Evolutionary conservation across 2,329 filamentous ascomycete genomes (phyloP), one percentile per base, ranked within the genome.

Genomic region (Xylariaceae sp.): DNA sequence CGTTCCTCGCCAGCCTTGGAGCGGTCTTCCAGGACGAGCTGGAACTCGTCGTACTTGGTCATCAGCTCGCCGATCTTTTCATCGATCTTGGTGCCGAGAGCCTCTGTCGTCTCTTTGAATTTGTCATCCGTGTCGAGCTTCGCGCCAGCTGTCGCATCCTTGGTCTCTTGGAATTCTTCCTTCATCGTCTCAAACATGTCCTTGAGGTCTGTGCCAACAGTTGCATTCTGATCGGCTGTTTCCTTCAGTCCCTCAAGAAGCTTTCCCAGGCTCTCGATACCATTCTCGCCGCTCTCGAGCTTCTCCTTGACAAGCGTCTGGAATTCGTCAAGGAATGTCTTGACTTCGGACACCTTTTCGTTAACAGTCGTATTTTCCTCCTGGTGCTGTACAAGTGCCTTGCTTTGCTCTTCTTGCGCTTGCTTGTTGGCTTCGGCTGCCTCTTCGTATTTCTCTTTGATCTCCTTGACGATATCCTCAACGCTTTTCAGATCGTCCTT

Each of bases 71-170:
- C 78, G 52, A 96, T 74, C 54, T 78, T 79, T 54, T 81, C 78
- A 28, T 81, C 79, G 34, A 84, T 67, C 60, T 79, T 81, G 44
- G 63, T 61, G 33, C 71, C 66, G 8, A 84, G 65, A 4, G 60
- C 66, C 8, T 80, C 74, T 16, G 75, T 74, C 0, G 74, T 73
- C 44, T 76, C 66, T 49, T 80, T 74, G 22, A 84, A 81, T 60
- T 89, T 89, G 56, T 89, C 85, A 47, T 95, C 87, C 3, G 83
- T 78, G 47, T 95, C 88, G n/a, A 88, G 73, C 66, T 91, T 93
- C 39, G 83, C 77, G 6, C 85, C 85, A 42, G 87, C 84, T 18
- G 93, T 76, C n/a, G 86, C 81, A 13, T 83, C 81, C 52, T 88
- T 85, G 9, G 87, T 84, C 48, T 90, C 86, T 55, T 96, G 89